Evolutionary conservation across 257 asterid genomes (phyloP), one percentile per base, ranked within the genome.

Genomic region (Capsicum rhomboideum): DNA sequence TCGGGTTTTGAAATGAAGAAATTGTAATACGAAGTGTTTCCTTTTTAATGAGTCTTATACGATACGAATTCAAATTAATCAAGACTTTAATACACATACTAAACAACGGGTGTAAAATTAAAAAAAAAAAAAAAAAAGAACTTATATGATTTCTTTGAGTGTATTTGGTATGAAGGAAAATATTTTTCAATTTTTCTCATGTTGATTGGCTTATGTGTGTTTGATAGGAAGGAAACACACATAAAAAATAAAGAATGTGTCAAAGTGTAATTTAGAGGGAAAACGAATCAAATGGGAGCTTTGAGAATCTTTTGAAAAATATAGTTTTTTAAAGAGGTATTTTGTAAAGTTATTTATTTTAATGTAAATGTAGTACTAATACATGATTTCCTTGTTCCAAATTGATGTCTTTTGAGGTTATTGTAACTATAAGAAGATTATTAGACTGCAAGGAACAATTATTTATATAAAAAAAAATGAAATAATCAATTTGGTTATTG

Each of bases 21-120:
- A 1, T 17, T 0, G 0, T 66, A 8, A 4, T 0, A 67, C 1
- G 0, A 16, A 13, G 0, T 8, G 0, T 17, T 29, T 16, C 13
- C 1, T 4, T 34, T 18, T 10, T 9, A 37, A 20, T 68, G 2
- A 10, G 2, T 9, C 6, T 37, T 68, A 0, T 0, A 3, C 3
- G 10, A 37, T 68, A 3, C 1, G 5, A 0, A 34, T 2, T 68
- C 5, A 4, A 68, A 68, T 18, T 37, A 18, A 37, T 37, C 1
- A 11, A 20, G 1, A 4, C 5, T 0, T 34, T 2, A 8, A 17
- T 67, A 67, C 0, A 16, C 0, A 31, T 67, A 17, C 1, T 29
- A 66, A n/a, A 8, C 16, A 6, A 18, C 16, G 1, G 0, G 0
- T 67, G 0, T 31, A 67, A 17, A 67, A 2, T 28, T n/a, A n/a